phyloP scores from a whole-genome alignment of 202 grass and related monocot genomes.

The Setaria italica region DNA sequence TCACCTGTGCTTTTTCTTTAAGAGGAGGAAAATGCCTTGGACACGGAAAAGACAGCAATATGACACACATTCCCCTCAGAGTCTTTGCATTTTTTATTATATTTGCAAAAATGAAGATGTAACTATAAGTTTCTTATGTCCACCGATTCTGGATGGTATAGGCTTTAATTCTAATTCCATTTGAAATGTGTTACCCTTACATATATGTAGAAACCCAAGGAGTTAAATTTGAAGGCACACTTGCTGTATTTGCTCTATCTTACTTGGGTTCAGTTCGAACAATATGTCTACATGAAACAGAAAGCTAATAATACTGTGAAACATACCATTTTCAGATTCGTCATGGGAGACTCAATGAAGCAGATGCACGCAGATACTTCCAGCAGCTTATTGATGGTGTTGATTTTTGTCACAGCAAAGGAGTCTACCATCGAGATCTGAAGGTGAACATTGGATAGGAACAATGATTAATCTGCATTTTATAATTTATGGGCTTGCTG shows the following conservation, averaged over 20 bases:
- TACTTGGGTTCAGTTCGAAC: background rate
- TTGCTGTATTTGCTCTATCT: background rate
- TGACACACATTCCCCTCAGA: background rate
- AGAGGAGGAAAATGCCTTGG: background rate
- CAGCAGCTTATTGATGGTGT: slow-evolving; percentile 98
- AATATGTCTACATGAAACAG: slow-evolving; percentile 8
- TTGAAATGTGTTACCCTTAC: background rate
- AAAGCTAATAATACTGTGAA: slow-evolving; percentile 11
- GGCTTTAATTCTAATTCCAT: slow-evolving; percentile 18
- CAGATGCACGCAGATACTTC: slow-evolving; percentile 87
- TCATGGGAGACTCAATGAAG: slow-evolving; percentile 83
- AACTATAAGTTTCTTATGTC: background rate
- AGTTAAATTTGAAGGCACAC: slow-evolving; percentile 1
- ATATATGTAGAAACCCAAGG: background rate
- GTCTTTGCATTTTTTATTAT: background rate
- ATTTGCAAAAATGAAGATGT: slow-evolving; percentile 7
- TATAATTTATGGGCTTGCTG: slow-evolving; percentile 34
- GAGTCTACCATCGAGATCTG: slow-evolving; percentile 94
- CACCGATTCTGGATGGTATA: background rate
- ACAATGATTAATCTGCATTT: slow-evolving; percentile 16
- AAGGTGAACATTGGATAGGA: slow-evolving; percentile 57
- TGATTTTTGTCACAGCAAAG: slow-evolving; percentile 90
- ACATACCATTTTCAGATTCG: slow-evolving; percentile 67
- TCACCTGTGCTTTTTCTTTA: background rate
- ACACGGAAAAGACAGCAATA: background rate